Evolutionary conservation across 140 eudicot species (phyloP).

Genomic region (Ambrosia hybrid): DNA sequence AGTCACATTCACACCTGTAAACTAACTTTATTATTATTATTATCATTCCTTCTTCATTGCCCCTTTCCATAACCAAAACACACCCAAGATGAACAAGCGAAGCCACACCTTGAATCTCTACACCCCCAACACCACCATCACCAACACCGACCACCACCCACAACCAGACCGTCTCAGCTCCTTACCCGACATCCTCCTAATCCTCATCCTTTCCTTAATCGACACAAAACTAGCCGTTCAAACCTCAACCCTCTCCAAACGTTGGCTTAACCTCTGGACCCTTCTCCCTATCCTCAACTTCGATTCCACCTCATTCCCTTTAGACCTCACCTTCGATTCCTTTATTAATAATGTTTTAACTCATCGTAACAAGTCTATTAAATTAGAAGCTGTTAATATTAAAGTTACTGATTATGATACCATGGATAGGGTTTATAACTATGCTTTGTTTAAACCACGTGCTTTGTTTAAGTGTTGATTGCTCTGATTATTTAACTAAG

Average conservation of each 20-base stretch:
- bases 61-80: no score
- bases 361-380: conserved; percentile 8
- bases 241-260: conserved; percentile 27
- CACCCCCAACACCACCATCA: no score
- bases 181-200: conserved; percentile 21
- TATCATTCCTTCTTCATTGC: no score
- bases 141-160: no score
- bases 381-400: conserved; percentile 22
- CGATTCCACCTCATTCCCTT: conserved; percentile 9
- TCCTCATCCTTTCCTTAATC: conserved; percentile 20
- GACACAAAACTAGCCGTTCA: conserved; percentile 32
- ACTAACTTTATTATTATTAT: no score
- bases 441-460: conserved; percentile 10
- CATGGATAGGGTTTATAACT: conserved; percentile 26
- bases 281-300: conserved; percentile 31
- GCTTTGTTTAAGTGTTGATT: conserved; percentile 19
- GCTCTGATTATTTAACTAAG: conserved; percentile 15
- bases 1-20: no score
- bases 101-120: no score
- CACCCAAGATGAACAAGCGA: no score
- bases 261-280: conserved; percentile 36
- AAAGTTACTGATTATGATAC: conserved; percentile 16
- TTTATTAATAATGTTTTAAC: conserved; percentile 21
- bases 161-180: conserved; percentile 21
- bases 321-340: conserved; percentile 1